Conservation (phyloP, 2,329 filamentous ascomycete species). For the Achaetomium macrosporum region DNA sequence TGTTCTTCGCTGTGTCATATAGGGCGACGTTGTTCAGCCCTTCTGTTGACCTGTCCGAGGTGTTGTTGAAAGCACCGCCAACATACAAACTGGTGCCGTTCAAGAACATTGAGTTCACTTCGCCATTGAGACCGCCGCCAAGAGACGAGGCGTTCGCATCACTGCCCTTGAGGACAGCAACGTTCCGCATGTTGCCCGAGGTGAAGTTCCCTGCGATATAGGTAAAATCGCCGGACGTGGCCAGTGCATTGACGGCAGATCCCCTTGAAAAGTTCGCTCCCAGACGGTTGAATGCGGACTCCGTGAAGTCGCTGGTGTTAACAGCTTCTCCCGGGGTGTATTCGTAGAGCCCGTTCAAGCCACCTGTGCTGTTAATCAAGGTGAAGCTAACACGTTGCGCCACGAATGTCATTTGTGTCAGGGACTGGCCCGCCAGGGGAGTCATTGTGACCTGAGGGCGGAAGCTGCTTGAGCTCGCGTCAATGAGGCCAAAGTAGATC, state of each 20-base stretch:
- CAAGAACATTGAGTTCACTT: conserved; percentile 66
- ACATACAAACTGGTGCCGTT: conserved; percentile 67
- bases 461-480: conserved; percentile 67
- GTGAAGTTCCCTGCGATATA: conserved; percentile 86
- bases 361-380: conserved; percentile 66
- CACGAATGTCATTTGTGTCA: conserved; percentile 67
- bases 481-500: conserved; percentile 79
- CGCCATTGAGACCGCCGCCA: conserved; percentile 71
- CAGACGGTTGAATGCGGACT: conserved; percentile 70
- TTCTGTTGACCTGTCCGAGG: conserved; percentile 52
- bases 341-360: conserved; percentile 85
- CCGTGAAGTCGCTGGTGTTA: conserved; percentile 56
- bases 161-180: conserved; percentile 66
- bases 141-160: conserved; percentile 55
- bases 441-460: conserved; percentile 73
- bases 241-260: conserved; percentile 67
- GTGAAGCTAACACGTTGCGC: conserved; percentile 81
- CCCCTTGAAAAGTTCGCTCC: conserved; percentile 61
- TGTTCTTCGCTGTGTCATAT: conserved; percentile 62
- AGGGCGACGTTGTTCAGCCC: conserved; percentile 70
- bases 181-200: conserved; percentile 61
- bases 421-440: conserved; percentile 57
- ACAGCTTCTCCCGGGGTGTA: conserved; percentile 64
- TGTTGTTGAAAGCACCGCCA: conserved; percentile 78
- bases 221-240: conserved; percentile 55